Percentiles rank a stretch among this genome's conserved stretches.
phyloP scores from a whole-genome alignment of 768 basidiomycete species.

The Rhizopogon vinicolor region DNA sequence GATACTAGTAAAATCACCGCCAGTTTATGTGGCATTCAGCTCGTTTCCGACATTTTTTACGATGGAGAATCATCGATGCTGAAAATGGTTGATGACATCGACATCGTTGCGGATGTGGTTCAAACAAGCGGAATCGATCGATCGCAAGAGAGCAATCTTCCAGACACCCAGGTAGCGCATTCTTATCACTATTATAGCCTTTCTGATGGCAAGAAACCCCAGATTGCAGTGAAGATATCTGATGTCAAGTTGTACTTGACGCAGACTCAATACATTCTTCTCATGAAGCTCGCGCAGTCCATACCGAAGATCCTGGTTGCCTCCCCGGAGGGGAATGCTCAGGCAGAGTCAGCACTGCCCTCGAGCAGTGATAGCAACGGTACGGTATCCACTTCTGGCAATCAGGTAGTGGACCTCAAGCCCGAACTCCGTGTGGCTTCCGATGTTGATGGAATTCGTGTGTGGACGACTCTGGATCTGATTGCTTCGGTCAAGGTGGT shows the following conservation, averaged over 20 bases:
- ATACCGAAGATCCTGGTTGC: constrained; percentile 62
- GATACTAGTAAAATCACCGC: constrained; percentile 61
- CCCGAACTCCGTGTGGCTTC: constrained; percentile 50
- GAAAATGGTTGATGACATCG: constrained; percentile 91
- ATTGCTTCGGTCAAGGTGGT: constrained; percentile 66
- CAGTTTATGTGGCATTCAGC: constrained; percentile 76
- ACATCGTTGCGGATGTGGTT: constrained; percentile 61
- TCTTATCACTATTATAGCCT: neutral
- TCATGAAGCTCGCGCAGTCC: constrained; percentile 61
- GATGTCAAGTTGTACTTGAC: constrained; percentile 84
- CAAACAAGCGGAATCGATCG: constrained; percentile 59
- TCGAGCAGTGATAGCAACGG: constrained; percentile 5
- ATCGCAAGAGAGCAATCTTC: constrained; percentile 43
- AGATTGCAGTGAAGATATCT: constrained; percentile 74
- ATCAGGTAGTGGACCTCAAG: constrained; percentile 25
- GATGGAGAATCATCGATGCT: constrained; percentile 48
- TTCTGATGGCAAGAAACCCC: constrained; percentile 4
- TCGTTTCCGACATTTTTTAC: constrained; percentile 63
- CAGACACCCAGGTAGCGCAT: constrained; percentile 68
- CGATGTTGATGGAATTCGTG: constrained; percentile 19
- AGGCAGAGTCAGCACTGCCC: constrained; percentile 22
- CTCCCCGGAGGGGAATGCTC: constrained; percentile 36
- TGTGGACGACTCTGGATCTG: constrained; percentile 70
- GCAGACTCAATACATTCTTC: constrained; percentile 72
- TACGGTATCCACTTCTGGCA: neutral